Conservation (phyloP, 495 filamentous ascomycete species). For the Cudoniella acicularis region DNA sequence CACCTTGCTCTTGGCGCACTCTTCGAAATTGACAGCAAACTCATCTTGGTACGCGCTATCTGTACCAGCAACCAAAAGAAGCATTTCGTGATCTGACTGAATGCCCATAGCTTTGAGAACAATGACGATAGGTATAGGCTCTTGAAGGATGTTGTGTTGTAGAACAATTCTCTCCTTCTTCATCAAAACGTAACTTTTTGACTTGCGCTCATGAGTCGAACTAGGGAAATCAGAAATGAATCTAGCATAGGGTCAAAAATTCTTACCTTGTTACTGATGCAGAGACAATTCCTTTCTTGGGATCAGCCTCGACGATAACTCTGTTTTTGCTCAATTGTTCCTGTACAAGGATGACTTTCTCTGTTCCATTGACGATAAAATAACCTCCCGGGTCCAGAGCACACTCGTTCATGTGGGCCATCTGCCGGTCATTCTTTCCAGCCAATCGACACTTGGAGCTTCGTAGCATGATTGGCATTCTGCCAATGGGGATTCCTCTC, state of each 20-base stretch:
- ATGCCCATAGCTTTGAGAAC: conserved; percentile 92
- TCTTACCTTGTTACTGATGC: conserved; percentile 84
- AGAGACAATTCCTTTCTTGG: conserved; percentile 85
- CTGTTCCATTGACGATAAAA: conserved; percentile 80
- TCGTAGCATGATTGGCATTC: conserved; percentile 94
- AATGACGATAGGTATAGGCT: conserved; percentile 89
- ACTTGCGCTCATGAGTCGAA: conserved; percentile 95
- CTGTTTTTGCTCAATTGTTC: conserved; percentile 98
- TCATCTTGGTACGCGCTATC: conserved; percentile 87
- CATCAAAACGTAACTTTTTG: conserved; percentile 88
- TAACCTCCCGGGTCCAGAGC: conserved; percentile 95
- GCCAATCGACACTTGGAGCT: conserved; percentile 87
- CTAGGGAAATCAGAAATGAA: too few relatives aligned
- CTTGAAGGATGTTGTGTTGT: conserved; percentile 87
- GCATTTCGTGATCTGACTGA: conserved; percentile 88
- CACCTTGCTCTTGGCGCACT: conserved; percentile 73
- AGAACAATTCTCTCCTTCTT: conserved; percentile 90
- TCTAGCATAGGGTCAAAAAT: too few relatives aligned
- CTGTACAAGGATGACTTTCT: conserved; percentile 97
- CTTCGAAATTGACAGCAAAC: conserved; percentile 92
- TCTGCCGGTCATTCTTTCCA: conserved; percentile 73
- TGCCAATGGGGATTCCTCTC: conserved; percentile 72
- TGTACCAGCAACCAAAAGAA: conserved; percentile 79
- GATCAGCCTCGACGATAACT: conserved; percentile 91
- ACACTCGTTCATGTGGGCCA: conserved; percentile 88